Evolutionary conservation across 2,329 filamentous ascomycete genomes (phyloP).

Genomic region (Lachnellula arida): DNA sequence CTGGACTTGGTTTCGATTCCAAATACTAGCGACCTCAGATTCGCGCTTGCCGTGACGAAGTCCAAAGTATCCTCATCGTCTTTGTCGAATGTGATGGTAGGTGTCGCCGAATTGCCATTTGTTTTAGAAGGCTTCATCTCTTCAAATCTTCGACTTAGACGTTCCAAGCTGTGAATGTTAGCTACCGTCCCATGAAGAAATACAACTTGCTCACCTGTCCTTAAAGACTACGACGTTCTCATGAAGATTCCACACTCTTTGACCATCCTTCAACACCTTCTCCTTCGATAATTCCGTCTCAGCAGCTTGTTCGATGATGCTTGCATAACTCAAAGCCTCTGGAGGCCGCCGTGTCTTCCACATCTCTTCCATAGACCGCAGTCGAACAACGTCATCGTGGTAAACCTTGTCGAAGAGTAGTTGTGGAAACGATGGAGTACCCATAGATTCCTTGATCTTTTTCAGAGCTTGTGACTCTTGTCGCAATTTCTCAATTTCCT

Average conservation of each 20-base stretch:
- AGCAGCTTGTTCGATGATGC: conserved; percentile 50
- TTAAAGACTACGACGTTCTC: conserved; percentile 86
- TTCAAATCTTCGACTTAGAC: conserved; percentile 69
- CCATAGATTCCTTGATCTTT: conserved; percentile 75
- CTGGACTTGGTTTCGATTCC: conserved; percentile 83
- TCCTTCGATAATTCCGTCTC: conserved; percentile 45
- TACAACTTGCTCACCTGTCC: conserved; percentile 52
- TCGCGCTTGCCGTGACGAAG: conserved; percentile 87
- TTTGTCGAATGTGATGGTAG: conserved; percentile 87
- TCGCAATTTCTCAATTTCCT: conserved; percentile 83
- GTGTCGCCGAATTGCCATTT: conserved; percentile 46
- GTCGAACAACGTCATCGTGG: conserved; percentile 72
- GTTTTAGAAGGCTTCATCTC: conserved; percentile 50
- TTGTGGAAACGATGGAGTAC: conserved; percentile 68
- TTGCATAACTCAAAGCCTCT: conserved; percentile 64
- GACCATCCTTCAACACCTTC: conserved; percentile 58
- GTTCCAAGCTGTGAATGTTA: conserved; percentile 51
- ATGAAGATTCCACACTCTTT: conserved; percentile 71
- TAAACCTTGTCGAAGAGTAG: conserved; percentile 94
- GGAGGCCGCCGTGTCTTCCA: conserved; percentile 82
- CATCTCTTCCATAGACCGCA: conserved; percentile 90
- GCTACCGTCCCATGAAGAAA: neutral
- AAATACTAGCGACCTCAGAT: conserved; percentile 85
- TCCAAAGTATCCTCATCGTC: conserved; percentile 93
- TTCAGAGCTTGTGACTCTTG: conserved; percentile 81